Evolutionary conservation across 1,284 basidiomycete species (phyloP), one percentile per base, ranked within the genome.

Genomic region (Ustilago esculenta): DNA sequence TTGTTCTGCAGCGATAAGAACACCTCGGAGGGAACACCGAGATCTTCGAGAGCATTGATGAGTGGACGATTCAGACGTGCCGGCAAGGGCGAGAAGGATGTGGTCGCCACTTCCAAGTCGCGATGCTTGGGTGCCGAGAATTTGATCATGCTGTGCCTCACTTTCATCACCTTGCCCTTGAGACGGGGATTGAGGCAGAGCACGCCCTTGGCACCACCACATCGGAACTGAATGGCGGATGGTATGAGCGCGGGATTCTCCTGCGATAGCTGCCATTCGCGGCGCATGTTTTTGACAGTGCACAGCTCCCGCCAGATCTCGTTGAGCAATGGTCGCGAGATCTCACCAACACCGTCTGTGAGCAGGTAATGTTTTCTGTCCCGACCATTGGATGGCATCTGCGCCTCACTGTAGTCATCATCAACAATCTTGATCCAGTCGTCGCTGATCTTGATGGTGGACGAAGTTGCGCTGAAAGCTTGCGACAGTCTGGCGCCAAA

Each of bases 41-140:
- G 48, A 29, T 66, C 63, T 30, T 59, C 63, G 20, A 66, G 56
- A 6, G 63, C 56, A 21, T 66, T 66, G 56, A 66, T 66, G 14
- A 66, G 47, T 12, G 63, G 63, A 7, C 63, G 49, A 34, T 66
- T 66, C 27, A 66, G 47, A 5, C 63, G 32, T 2, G 63, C 50
- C 10, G 63, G 63, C 3, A 66, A 41, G 4, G 63, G 45, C 1
- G 25, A 32, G 46, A 59, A 54, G 4, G 63, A 66, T 5, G 56
- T 54, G 5, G 63, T 18, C 3, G 63, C 55, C 18, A 66, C 63
- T 25, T 66, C 63, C 3, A 66, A n/a, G 9, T 66, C 51, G 4
- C 42, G 41, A 36, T 66, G 63, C 27, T 44, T 37, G 14, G 63
- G 51, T 2, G 63, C 55, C 0, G 43, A 34, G 29, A 66, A 66